Evolutionary conservation across 2,329 filamentous ascomycete species (phyloP).

Genomic region (Ophiognomonia clavigignenti-juglandacearum): DNA sequence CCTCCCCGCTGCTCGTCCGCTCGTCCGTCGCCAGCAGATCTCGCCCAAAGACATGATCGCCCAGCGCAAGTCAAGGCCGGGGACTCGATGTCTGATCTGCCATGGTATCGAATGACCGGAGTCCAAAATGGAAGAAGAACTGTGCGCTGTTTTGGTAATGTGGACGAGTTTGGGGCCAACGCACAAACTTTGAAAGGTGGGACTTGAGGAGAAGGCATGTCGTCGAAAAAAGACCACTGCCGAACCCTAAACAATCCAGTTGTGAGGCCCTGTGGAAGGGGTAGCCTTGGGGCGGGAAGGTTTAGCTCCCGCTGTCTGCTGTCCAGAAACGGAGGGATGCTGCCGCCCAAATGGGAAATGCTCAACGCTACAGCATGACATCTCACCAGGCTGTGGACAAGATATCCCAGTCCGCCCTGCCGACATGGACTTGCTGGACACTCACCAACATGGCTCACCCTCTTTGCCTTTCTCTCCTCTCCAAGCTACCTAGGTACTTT

Average conservation of each 20-base stretch:
- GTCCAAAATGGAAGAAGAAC: too few species aligned
- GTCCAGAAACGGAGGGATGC: too few species aligned
- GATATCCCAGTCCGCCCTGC: neutral
- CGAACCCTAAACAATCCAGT: constrained; percentile 5
- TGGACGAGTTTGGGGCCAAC: neutral
- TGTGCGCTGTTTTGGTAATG: neutral
- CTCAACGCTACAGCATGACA: neutral
- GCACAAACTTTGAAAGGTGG: constrained; percentile 10
- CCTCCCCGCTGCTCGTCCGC: neutral
- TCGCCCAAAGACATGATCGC: neutral
- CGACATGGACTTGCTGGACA: constrained; percentile 1
- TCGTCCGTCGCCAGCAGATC: neutral
- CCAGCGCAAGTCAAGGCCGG: neutral
- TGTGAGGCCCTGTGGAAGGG: constrained; percentile 1
- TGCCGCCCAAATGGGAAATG: neutral
- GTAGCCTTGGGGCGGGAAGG: neutral
- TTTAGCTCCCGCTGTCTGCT: too few species aligned
- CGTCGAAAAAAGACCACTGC: constrained; percentile 4
- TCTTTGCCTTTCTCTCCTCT: neutral
- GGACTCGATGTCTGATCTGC: constrained; percentile 5
- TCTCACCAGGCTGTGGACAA: neutral
- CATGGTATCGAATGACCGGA: too few species aligned
- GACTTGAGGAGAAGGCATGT: constrained; percentile 6
- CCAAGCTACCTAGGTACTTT: neutral
- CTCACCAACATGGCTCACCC: neutral